A percentile compares a stretch with the other conserved stretches of the same genome.
Evolutionary conservation across 257 asterid genomes (phyloP).

Genomic region (Cordia subcordata): DNA sequence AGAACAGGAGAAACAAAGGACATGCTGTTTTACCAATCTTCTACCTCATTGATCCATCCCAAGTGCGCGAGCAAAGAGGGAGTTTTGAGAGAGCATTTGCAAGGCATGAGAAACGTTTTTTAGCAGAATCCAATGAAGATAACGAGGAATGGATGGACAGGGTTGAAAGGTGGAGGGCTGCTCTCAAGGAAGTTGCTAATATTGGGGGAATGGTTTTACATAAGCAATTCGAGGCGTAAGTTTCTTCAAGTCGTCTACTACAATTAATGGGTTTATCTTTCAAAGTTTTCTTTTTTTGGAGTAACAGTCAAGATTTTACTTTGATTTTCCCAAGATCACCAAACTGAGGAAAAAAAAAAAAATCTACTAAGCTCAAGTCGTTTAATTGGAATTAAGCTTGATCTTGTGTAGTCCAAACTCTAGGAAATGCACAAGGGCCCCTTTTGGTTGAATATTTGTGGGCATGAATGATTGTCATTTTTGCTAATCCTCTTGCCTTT

Average conservation of each 20-base stretch:
- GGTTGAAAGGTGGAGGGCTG: slow-evolving; percentile 16
- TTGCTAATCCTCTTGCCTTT: no score
- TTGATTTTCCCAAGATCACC: no score
- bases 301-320: no score
- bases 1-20: slow-evolving; percentile 8
- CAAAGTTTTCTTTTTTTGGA: neutral
- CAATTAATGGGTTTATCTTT: neutral
- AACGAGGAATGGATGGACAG: slow-evolving; percentile 9
- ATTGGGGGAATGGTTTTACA: slow-evolving; percentile 6
- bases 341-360: no score
- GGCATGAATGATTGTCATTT: no score
- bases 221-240: slow-evolving; percentile 4
- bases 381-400: no score
- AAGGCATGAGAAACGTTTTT: slow-evolving; percentile 6
- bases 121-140: neutral
- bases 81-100: slow-evolving; percentile 17
- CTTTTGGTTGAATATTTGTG: no score
- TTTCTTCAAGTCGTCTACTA: neutral
- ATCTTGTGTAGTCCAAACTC: no score
- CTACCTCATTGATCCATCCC: slow-evolving; percentile 12
- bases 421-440: no score
- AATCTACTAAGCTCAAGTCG: no score
- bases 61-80: slow-evolving; percentile 17
- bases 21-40: slow-evolving; percentile 15
- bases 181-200: slow-evolving; percentile 15